Conservation (phyloP, 2,329 filamentous ascomycete genomes). For the Coccinonectria pachysandricola region DNA sequence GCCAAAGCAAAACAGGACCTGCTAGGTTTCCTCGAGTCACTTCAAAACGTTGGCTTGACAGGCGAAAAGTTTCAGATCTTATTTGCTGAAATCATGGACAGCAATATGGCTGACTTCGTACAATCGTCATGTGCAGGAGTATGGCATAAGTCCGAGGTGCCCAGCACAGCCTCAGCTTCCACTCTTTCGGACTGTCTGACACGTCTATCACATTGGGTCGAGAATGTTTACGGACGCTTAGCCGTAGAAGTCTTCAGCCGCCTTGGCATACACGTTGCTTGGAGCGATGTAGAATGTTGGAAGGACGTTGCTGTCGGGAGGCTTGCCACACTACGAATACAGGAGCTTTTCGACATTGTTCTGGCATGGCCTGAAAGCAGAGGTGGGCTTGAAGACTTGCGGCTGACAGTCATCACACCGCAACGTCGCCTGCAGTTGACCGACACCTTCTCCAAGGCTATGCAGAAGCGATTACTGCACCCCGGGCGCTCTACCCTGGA, state of each 20-base stretch:
- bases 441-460: constrained; percentile 53
- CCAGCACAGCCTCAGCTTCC: constrained; percentile 6
- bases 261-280: constrained; percentile 35
- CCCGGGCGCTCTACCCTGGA: constrained; percentile 66
- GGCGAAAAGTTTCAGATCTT: constrained; percentile 60
- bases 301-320: constrained; percentile 59
- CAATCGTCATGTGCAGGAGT: constrained; percentile 50
- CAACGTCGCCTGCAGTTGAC: constrained; percentile 61
- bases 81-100: constrained; percentile 62
- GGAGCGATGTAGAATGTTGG: constrained; percentile 55
- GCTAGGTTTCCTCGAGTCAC: constrained; percentile 43
- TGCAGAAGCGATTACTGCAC: constrained; percentile 60
- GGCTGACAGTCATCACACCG: constrained; percentile 57
- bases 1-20: constrained; percentile 39
- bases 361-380: constrained; percentile 62
- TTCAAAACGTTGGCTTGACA: constrained; percentile 56
- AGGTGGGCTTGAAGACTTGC: constrained; percentile 64
- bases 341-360: constrained; percentile 70
- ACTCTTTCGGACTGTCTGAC: constrained; percentile 44
- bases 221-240: constrained; percentile 54
- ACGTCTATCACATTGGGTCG: constrained; percentile 56
- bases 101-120: constrained; percentile 54
- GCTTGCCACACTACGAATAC: constrained; percentile 58
- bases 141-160: constrained; percentile 34
- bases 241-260: constrained; percentile 49